phyloP scores from a whole-genome alignment of 1,284 basidiomycete genomes.

The Ceratobasidium papillatum region DNA sequence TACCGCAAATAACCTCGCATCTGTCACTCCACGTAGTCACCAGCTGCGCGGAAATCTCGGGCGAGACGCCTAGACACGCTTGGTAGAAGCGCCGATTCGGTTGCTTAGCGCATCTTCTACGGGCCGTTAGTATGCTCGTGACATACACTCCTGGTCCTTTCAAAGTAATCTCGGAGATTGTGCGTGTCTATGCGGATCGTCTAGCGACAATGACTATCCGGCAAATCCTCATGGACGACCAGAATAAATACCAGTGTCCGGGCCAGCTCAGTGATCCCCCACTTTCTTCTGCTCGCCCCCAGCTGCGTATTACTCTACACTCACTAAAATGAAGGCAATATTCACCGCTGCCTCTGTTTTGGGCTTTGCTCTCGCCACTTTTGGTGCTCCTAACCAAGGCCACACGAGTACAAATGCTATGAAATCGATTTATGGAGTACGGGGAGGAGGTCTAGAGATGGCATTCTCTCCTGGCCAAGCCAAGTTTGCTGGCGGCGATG shows the following conservation, averaged over 20 bases:
- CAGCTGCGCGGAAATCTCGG: constrained; percentile 37
- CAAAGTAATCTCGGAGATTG: constrained; percentile 27
- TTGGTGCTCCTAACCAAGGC: constrained; percentile 22
- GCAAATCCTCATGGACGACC: constrained; percentile 1
- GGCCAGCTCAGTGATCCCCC: constrained; percentile 5
- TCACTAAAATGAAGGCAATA: constrained; percentile 4
- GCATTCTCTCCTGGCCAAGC: constrained; percentile 25
- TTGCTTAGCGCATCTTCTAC: constrained; percentile 31
- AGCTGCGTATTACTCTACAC: not conserved
- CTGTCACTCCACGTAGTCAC: not conserved
- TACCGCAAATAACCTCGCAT: not conserved
- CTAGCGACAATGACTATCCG: constrained; percentile 24
- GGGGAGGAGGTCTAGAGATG: constrained; percentile 21
- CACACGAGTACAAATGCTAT: constrained; percentile 19
- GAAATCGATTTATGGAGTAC: constrained; percentile 14
- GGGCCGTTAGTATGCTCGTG: constrained; percentile 17
- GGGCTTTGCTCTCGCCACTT: constrained; percentile 17
- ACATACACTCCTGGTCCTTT: constrained; percentile 9
- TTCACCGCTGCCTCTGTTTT: constrained; percentile 26
- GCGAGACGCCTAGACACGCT: constrained; percentile 31
- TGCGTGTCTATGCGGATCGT: constrained; percentile 19
- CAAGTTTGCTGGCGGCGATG: constrained; percentile 22
- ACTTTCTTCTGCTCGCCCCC: not conserved
- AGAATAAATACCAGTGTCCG: constrained; percentile 6
- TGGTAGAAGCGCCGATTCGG: constrained; percentile 37